Conservation (phyloP, 768 basidiomycete genomes). For the Dioszegia hungarica region DNA sequence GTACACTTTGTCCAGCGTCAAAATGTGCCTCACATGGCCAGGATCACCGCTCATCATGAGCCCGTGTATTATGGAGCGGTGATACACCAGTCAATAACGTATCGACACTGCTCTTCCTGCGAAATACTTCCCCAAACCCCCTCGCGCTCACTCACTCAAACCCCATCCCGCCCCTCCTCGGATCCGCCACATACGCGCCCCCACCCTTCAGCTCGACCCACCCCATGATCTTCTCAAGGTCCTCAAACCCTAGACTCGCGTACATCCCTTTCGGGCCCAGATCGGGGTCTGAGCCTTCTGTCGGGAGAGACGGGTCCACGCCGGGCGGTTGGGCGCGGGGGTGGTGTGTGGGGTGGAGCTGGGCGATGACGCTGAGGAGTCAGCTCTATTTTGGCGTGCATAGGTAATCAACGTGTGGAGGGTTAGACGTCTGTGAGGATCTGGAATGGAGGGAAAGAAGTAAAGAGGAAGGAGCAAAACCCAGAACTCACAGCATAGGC, state of each 20-base stretch:
- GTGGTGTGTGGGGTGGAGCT: constrained; percentile 31
- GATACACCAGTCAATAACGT: too few relatives aligned
- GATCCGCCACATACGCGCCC: constrained; percentile 27
- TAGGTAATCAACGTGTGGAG: not conserved
- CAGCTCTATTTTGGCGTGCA: not conserved
- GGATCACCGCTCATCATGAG: too few relatives aligned
- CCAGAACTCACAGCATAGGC: constrained; percentile 45
- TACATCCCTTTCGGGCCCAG: constrained; percentile 45
- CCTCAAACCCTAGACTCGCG: constrained; percentile 40
- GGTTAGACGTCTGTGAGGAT: not conserved
- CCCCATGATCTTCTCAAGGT: constrained; percentile 31
- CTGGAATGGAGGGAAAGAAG: not conserved
- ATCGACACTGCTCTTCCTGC: too few relatives aligned
- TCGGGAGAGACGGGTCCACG: constrained; percentile 2
- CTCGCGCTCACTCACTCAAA: constrained; percentile 9
- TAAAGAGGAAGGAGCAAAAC: too few relatives aligned
- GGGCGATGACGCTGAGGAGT: constrained; percentile 35
- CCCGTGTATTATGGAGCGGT: too few relatives aligned
- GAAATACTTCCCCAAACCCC: too few relatives aligned
- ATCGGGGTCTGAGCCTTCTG: constrained; percentile 33
- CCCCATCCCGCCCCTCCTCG: constrained; percentile 25
- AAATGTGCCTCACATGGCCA: too few relatives aligned
- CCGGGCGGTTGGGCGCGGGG: constrained; percentile 21
- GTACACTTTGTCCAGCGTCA: too few relatives aligned
- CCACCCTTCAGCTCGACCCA: constrained; percentile 41